These are phyloP conservation scores for Alternaria gansuensis DNA, from an alignment of 2,329 filamentous ascomycete species.

Conservation along the genomic window DNA sequence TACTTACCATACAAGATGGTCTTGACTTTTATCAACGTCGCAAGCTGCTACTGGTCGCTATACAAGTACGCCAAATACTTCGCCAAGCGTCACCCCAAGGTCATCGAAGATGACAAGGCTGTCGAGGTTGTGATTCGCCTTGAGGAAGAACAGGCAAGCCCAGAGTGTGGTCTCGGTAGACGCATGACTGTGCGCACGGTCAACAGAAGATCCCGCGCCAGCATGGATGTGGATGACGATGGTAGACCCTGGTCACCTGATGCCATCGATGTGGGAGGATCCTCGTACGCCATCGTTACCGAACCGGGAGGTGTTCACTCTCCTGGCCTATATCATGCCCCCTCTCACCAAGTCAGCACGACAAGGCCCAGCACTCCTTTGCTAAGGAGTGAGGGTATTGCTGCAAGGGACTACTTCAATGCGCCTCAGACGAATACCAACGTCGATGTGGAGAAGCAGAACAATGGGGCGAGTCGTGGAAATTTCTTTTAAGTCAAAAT, in stretches of 20 bases:
- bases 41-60: constrained; percentile 49
- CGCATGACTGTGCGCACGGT: constrained; percentile 36
- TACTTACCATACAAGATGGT: constrained; percentile 58
- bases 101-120: constrained; percentile 59
- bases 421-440: background rate
- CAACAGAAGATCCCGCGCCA: constrained; percentile 3
- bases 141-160: constrained; percentile 28
- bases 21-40: constrained; percentile 57
- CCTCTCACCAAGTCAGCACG: background rate
- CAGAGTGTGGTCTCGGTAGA: constrained; percentile 29
- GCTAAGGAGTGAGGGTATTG: constrained; percentile 13
- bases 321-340: background rate
- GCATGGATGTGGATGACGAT: constrained; percentile 4
- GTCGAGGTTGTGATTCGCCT: constrained; percentile 41
- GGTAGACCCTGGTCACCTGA: background rate
- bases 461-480: background rate
- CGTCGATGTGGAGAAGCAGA: constrained; percentile 8
- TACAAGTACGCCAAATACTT: constrained; percentile 60
- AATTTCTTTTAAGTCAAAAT: background rate
- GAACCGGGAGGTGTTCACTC: constrained; percentile 3
- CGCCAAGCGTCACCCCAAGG: constrained; percentile 58
- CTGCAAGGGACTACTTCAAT: constrained; percentile 12
- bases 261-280: background rate
- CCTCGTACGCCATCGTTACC: constrained; percentile 1
- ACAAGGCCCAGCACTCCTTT: constrained; percentile 7